Percentiles rank a stretch among this genome's conserved stretches.
Conservation (phyloP, 768 basidiomycete genomes). For the Coprinellus aureogranulatus region DNA sequence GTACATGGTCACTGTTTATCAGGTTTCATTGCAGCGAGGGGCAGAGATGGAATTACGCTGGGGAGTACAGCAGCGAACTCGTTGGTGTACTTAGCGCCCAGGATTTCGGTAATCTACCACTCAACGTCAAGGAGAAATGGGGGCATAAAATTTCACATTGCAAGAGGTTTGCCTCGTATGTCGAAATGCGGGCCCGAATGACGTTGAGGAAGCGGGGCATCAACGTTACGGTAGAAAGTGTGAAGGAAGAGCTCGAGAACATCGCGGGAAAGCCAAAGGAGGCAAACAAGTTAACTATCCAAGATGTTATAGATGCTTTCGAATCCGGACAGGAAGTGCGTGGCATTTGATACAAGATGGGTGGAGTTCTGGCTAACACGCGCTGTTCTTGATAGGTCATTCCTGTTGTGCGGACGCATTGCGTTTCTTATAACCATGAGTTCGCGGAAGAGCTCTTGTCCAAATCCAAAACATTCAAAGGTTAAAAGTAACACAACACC, state of each 20-base stretch:
- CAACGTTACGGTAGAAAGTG: background rate
- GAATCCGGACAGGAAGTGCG: constrained; percentile 4
- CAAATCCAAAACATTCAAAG: too few relatives aligned
- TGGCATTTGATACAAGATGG: background rate
- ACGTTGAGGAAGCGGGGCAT: constrained; percentile 4
- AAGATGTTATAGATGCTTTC: constrained; percentile 1
- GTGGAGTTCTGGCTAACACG: background rate
- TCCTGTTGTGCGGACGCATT: constrained; percentile 4
- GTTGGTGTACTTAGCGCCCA: background rate
- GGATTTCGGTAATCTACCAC: background rate
- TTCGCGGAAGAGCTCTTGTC: background rate
- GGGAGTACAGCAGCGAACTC: constrained; percentile 1
- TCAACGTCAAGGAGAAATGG: constrained; percentile 6
- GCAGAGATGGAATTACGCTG: constrained; percentile 8
- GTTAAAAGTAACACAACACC: too few relatives aligned
- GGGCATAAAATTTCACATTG: constrained; percentile 7
- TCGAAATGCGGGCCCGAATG: constrained; percentile 3
- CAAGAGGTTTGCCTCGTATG: background rate
- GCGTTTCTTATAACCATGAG: background rate
- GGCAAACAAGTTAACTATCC: background rate
- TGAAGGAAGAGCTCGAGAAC: background rate
- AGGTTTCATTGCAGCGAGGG: background rate
- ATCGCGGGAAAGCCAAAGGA: background rate
- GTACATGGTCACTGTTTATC: constrained; percentile 3
- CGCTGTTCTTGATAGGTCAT: background rate